Percentiles rank a stretch among this genome's conserved stretches.
These are phyloP conservation scores for Pelargonium myrrhifolium DNA, from an alignment of 441 rosid genomes.

Conservation along the genomic window DNA sequence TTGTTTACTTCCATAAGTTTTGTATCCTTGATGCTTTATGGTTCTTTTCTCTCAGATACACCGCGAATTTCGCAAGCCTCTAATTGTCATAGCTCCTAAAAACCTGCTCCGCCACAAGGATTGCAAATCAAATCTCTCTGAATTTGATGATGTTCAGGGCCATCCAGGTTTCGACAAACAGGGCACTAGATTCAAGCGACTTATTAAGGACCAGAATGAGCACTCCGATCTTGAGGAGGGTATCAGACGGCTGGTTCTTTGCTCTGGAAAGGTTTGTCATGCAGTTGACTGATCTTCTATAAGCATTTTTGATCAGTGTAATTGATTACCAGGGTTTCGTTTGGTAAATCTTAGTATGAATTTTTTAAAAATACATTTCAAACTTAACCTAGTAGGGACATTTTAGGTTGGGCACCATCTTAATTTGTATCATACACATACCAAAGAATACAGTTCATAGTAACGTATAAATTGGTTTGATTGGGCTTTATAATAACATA, in stretches of 20 bases:
- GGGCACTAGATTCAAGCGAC: slow-evolving; percentile 92
- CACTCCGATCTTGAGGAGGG: slow-evolving; percentile 87
- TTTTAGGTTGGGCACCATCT: too few species aligned
- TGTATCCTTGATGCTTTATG: slow-evolving; percentile 6
- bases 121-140: slow-evolving; percentile 90
- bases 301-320: neutral
- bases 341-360: neutral
- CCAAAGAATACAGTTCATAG: too few species aligned
- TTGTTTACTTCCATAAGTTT: slow-evolving; percentile 7
- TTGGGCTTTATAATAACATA: too few species aligned
- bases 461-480: too few species aligned
- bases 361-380: neutral
- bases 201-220: slow-evolving; percentile 81
- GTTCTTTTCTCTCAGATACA: slow-evolving; percentile 43
- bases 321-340: neutral
- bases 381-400: neutral
- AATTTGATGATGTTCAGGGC: slow-evolving; percentile 96
- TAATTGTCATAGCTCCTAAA: slow-evolving; percentile 87
- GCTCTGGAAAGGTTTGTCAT: slow-evolving; percentile 77
- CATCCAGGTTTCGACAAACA: slow-evolving; percentile 98
- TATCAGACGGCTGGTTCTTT: slow-evolving; percentile 83
- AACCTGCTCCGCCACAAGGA: slow-evolving; percentile 93
- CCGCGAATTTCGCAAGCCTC: slow-evolving; percentile 93
- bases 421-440: too few species aligned
- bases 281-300: neutral